A percentile compares a stretch with the other conserved stretches of the same genome.
Conservation (phyloP, 176 grass and related monocot genomes). For the Themeda triandra region DNA sequence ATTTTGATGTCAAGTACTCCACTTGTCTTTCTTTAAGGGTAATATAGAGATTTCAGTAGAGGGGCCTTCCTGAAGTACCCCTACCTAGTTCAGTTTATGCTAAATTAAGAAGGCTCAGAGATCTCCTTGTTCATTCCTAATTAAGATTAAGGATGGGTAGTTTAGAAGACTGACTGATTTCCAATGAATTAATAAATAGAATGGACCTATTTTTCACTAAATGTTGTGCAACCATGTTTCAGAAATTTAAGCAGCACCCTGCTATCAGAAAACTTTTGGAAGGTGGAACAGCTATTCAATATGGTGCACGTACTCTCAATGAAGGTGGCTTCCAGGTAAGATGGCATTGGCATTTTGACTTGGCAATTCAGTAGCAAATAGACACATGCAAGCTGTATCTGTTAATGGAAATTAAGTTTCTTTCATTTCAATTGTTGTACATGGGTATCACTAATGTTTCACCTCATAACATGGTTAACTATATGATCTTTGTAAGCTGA, state of each 20-base stretch:
- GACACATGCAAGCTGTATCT: background rate
- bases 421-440: constrained; percentile 6
- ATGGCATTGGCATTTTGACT: background rate
- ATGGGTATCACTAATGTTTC: background rate
- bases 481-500: background rate
- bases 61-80: background rate
- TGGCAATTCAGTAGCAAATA: background rate
- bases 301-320: constrained; percentile 94
- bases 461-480: background rate
- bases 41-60: background rate
- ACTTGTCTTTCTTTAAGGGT: background rate
- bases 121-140: background rate
- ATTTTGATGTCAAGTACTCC: background rate
- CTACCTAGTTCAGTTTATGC: background rate
- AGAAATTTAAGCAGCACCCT: constrained; percentile 96
- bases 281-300: constrained; percentile 83
- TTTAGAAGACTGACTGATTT: background rate
- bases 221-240: constrained; percentile 6
- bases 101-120: background rate
- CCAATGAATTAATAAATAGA: background rate
- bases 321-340: constrained; percentile 96
- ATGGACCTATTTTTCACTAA: background rate
- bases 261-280: constrained; percentile 64
- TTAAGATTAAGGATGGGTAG: background rate
- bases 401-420: background rate